Evolutionary conservation across 305 asterid genomes (phyloP), one percentile per base, ranked within the genome.

Genomic region (Fraxinus floribunda): DNA sequence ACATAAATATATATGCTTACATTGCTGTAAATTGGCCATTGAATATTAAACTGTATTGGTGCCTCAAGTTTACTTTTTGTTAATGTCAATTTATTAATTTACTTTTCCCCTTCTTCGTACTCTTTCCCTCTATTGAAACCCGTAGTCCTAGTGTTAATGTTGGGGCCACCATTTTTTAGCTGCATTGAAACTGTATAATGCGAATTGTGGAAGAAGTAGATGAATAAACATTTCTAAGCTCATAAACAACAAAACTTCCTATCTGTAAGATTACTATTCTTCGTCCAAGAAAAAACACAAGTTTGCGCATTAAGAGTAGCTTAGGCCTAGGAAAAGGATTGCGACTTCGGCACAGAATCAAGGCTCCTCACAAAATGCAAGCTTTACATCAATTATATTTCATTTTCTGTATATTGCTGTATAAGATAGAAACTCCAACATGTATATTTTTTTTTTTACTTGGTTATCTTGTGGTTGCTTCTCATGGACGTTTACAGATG

Each of bases 401-500:
- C 68, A 7, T n/a, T 7, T 57, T 18, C 68, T n/a, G 66, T 57
- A 57, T 18, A 57, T 57, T 57, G 68, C 68, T 18, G 29, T 36
- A 74, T n/a, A 74, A 35, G 38, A 18, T 38, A 15, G 20, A 75
- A 20, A 36, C 36, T 20, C 13, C 26, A 20, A 44, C 20, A 0
- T 7, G 34, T 38, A 7, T 44, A 22, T 81, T 29, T 29, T 1
- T 24, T 49, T 39, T 39, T 5, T 29, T 39, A 70, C 73, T 73
- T 52, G 24, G 75, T 44, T 26, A 41, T 75, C 78, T 70, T 46
- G 71, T 82, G 77, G 64, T 46, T 64, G 64, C 24, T 79, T 60
- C 78, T 77, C 78, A 75, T 81, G 72, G 34, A 22, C 72, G 72
- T 79, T 35, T 71, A 68, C 87, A 94, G 99, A 96, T 96, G 99